These are phyloP conservation scores for Huiozyma sinensis DNA, from an alignment of 805 yeast species.

Conservation along the genomic window DNA sequence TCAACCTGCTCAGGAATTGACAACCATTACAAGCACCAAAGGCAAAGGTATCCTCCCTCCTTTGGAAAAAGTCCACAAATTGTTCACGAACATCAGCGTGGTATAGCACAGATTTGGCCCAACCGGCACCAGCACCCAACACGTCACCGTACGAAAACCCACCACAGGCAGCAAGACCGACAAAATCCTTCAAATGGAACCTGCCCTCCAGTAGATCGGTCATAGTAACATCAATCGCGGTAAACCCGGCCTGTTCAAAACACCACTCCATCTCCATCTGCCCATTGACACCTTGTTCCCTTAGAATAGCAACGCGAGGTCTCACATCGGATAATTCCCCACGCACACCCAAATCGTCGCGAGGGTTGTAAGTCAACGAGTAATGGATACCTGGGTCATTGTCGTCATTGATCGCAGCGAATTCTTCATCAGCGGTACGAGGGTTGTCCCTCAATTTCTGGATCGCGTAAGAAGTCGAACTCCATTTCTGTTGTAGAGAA, in stretches of 20 bases:
- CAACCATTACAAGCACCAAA: constrained; percentile 99
- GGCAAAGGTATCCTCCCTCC: constrained; percentile 85
- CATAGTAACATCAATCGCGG: constrained; percentile 93
- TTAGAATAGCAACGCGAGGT: constrained; percentile 90
- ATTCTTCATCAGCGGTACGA: constrained; percentile 79
- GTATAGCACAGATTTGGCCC: constrained; percentile 94
- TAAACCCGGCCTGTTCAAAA: constrained; percentile 90
- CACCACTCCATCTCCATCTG: constrained; percentile 98
- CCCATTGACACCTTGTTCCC: constrained; percentile 98
- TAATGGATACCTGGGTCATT: constrained; percentile 82
- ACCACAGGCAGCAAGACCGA: constrained; percentile 96
- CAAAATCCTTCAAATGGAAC: constrained; percentile 65
- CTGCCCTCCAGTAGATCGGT: constrained; percentile 72
- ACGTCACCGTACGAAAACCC: constrained; percentile 99
- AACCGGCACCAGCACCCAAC: constrained; percentile 96
- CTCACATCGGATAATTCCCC: constrained; percentile 18
- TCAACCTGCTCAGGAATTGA: constrained; percentile 84
- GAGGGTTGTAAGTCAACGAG: constrained; percentile 60
- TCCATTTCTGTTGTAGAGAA: constrained; percentile 72
- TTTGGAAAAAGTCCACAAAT: constrained; percentile 72
- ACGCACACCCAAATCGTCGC: constrained; percentile 36
- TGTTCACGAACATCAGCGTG: constrained; percentile 66
- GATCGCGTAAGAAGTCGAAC: constrained; percentile 77
- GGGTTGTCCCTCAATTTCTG: constrained; percentile 95
- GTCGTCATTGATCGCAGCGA: constrained; percentile 60